These are phyloP conservation scores for Cladophialophora immunda DNA, from an alignment of 2,329 filamentous ascomycete species.

Conservation along the genomic window DNA sequence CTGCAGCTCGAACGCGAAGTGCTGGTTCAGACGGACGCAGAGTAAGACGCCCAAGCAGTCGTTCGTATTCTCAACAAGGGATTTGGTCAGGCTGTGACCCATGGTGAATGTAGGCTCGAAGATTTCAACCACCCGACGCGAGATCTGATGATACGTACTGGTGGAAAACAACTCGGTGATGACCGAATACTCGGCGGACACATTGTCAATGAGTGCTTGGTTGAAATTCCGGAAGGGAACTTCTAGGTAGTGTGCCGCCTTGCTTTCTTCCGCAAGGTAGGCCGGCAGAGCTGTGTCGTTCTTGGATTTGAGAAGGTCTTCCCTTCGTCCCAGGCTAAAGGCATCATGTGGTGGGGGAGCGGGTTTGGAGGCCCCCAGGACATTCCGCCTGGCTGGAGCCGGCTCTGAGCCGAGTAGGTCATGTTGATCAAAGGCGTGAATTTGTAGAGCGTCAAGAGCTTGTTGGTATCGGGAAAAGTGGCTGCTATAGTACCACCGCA, in stretches of 20 bases:
- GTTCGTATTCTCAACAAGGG: conserved; percentile 76
- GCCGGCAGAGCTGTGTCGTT: conserved; percentile 81
- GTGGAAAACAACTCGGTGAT: conserved; percentile 88
- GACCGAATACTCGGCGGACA: conserved; percentile 93
- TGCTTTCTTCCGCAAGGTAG: conserved; percentile 90
- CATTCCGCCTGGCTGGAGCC: conserved; percentile 65
- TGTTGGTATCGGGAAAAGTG: conserved; percentile 89
- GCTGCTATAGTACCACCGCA: conserved; percentile 96
- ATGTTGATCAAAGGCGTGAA: conserved; percentile 82
- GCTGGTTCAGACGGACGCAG: conserved; percentile 93
- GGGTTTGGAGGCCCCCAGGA: conserved; percentile 51
- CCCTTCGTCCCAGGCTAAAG: conserved; percentile 85
- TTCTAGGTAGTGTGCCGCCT: conserved; percentile 85
- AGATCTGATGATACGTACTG: conserved; percentile 74
- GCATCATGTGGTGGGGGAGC: conserved; percentile 72
- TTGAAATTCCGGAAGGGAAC: conserved; percentile 94
- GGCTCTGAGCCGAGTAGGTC: conserved; percentile 86
- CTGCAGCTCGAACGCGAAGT: conserved; percentile 92
- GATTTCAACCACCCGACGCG: conserved; percentile 83
- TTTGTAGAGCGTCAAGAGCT: conserved; percentile 81
- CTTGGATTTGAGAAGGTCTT: conserved; percentile 79
- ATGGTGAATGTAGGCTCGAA: conserved; percentile 91
- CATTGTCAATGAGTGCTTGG: conserved; percentile 90
- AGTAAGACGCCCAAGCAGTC: conserved; percentile 88
- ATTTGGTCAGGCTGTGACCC: conserved; percentile 78